A percentile compares a stretch with the other conserved stretches of the same genome.
phyloP scores from a whole-genome alignment of 306 rosid species.

The Ammopiptanthus mongolicus region DNA sequence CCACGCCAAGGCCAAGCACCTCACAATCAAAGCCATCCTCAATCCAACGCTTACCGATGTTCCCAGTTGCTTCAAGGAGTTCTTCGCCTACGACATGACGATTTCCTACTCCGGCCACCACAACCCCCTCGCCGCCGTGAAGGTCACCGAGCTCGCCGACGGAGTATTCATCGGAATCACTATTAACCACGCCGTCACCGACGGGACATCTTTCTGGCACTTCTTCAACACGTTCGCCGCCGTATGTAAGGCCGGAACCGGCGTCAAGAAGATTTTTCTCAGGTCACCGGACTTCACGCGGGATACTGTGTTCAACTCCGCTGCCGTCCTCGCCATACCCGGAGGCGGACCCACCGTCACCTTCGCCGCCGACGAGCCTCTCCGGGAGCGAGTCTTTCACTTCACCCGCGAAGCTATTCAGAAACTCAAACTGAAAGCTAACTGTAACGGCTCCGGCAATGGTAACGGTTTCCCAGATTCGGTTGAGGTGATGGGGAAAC shows the following conservation, averaged over 20 bases:
- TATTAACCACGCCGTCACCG: slow-evolving; percentile 69
- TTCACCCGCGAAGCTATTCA: slow-evolving; percentile 48
- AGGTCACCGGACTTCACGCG: slow-evolving; percentile 51
- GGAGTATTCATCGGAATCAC: slow-evolving; percentile 67
- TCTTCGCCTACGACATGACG: slow-evolving; percentile 58
- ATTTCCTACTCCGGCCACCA: slow-evolving; percentile 66
- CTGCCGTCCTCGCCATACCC: slow-evolving; percentile 50
- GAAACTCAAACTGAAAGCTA: slow-evolving; percentile 42
- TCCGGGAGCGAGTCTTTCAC: slow-evolving; percentile 75
- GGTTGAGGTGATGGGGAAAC: slow-evolving; percentile 36
- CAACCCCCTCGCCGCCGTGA: slow-evolving; percentile 63
- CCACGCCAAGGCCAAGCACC: slow-evolving; percentile 61
- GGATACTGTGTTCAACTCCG: slow-evolving; percentile 53
- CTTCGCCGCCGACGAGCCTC: slow-evolving; percentile 43
- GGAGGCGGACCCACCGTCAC: slow-evolving; percentile 64
- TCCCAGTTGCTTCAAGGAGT: slow-evolving; percentile 58
- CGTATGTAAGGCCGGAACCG: slow-evolving; percentile 19
- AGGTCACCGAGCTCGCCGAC: slow-evolving; percentile 74
- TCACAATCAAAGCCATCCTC: slow-evolving; percentile 11
- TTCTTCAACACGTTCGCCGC: slow-evolving; percentile 89
- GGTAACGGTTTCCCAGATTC: slow-evolving; percentile 30
- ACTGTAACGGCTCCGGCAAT: slow-evolving; percentile 5
- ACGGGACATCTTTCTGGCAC: slow-evolving; percentile 91
- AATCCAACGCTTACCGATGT: slow-evolving; percentile 24
- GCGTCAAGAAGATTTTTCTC: slow-evolving; percentile 40